phyloP scores from a whole-genome alignment of 2,329 filamentous ascomycete species.

The Alternaria burnsii region DNA sequence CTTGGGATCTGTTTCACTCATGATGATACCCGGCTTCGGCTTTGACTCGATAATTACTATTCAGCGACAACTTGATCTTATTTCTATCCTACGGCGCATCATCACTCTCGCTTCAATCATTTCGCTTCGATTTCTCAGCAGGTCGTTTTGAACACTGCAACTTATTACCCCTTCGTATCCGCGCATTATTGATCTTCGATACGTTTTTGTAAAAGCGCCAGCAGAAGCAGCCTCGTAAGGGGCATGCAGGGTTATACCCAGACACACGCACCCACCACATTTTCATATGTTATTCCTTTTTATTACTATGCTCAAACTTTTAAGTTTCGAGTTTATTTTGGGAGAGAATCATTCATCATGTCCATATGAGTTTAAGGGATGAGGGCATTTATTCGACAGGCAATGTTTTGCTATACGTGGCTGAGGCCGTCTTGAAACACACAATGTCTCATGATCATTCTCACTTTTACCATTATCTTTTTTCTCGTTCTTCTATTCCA shows the following conservation, averaged over 20 bases:
- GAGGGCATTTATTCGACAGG: conserved; percentile 6
- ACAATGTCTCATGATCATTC: conserved; percentile 24
- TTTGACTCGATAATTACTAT: conserved; percentile 20
- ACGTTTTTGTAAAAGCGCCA: conserved; percentile 34
- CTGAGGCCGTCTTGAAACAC: conserved; percentile 22
- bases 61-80: conserved; percentile 18
- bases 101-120: conserved; percentile 32
- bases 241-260: conserved; percentile 33
- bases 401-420: conserved; percentile 12
- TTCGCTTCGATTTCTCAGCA: conserved; percentile 26
- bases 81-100: conserved; percentile 28
- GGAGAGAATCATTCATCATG: neutral
- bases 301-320: conserved; percentile 4
- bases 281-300: conserved; percentile 14
- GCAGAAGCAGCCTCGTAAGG: neutral
- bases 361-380: conserved; percentile 2
- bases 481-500: neutral
- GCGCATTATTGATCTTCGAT: conserved; percentile 16
- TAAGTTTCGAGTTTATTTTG: neutral
- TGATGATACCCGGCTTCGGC: conserved; percentile 51
- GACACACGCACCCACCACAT: conserved; percentile 6
- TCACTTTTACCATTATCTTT: conserved; percentile 2
- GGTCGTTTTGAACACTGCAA: conserved; percentile 15
- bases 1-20: conserved; percentile 98
- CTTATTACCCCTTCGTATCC: conserved; percentile 23